These are phyloP conservation scores for Podospora didyma DNA, from an alignment of 495 filamentous ascomycete species.

Conservation along the genomic window DNA sequence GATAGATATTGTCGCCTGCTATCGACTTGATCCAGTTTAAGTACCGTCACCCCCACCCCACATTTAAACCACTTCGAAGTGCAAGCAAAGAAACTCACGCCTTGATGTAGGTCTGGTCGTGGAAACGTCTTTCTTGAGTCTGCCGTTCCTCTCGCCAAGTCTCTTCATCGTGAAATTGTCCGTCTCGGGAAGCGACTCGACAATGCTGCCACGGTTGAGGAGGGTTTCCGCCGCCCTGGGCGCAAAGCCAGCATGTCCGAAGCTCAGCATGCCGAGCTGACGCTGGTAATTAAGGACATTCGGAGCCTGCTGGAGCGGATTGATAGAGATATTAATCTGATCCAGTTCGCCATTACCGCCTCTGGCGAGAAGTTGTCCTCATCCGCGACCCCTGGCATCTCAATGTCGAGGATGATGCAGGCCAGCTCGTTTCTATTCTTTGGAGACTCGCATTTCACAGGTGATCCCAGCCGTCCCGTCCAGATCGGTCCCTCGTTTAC, in stretches of 20 bases:
- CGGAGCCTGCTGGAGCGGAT: conserved; percentile 71
- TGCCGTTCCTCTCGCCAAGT: conserved; percentile 79
- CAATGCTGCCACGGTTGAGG: conserved; percentile 63
- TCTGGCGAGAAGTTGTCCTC: conserved; percentile 85
- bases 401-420: conserved; percentile 86
- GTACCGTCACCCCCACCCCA: conserved; percentile 32
- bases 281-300: conserved; percentile 69
- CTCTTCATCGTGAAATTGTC: conserved; percentile 85
- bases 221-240: conserved; percentile 50
- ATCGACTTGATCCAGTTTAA: conserved; percentile 95
- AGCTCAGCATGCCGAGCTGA: conserved; percentile 54
- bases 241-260: conserved; percentile 29
- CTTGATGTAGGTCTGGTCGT: conserved; percentile 63
- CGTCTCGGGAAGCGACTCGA: conserved; percentile 73
- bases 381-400: conserved; percentile 74
- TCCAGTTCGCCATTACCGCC: conserved; percentile 93
- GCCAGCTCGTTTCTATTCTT: conserved; percentile 89
- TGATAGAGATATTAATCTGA: conserved; percentile 88
- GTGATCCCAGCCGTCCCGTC: conserved; percentile 57
- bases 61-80: not conserved
- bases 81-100: conserved; percentile 10
- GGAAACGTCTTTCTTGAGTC: conserved; percentile 95
- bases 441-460: conserved; percentile 79
- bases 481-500: conserved; percentile 89
- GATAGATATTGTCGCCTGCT: conserved; percentile 80